Conservation (phyloP, 75 land plant genomes). For the Pinus taeda region DNA sequence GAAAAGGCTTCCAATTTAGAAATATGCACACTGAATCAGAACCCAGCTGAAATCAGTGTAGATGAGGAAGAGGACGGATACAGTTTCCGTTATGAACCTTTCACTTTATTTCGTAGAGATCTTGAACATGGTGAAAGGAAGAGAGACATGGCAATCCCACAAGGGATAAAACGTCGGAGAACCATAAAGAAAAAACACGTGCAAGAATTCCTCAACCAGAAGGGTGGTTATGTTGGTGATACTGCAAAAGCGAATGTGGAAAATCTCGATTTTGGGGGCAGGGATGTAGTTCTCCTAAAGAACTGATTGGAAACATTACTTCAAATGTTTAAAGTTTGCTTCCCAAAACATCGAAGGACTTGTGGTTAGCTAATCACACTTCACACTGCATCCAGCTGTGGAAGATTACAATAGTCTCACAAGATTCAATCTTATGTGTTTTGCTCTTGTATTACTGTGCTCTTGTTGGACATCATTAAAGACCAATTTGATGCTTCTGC, state of each 20-base stretch:
- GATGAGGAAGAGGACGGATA: constrained; percentile 1
- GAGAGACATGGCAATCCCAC: not conserved
- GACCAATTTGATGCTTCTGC: not conserved
- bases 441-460: not conserved
- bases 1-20: not conserved
- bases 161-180: constrained; percentile 1
- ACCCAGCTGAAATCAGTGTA: constrained; percentile 10
- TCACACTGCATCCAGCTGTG: not conserved
- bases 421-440: not conserved
- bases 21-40: constrained; percentile 8
- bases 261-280: too few relatives aligned
- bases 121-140: not conserved
- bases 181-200: not conserved
- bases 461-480: not conserved
- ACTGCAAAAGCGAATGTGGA: not conserved
- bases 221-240: not conserved
- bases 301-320: not conserved
- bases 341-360: not conserved
- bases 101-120: not conserved
- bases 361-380: not conserved
- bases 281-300: not conserved
- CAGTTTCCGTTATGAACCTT: not conserved
- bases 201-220: not conserved
- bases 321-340: not conserved
- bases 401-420: not conserved